Evolutionary conservation across 345 rosid species (phyloP).

Genomic region (Excoecaria cochinchinensis): DNA sequence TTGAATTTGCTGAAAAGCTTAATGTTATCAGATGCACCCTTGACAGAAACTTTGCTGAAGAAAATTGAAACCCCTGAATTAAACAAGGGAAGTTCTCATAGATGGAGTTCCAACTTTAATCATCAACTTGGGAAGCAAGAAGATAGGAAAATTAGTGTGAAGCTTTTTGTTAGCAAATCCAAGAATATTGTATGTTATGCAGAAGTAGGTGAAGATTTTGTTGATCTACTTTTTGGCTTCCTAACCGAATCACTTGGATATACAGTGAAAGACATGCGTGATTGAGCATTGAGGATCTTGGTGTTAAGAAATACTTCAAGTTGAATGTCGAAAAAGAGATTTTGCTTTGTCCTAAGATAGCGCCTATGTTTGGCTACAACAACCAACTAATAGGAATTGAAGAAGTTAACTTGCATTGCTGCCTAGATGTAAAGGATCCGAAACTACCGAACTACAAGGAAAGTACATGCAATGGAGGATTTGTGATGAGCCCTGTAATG

Average conservation of each 20-base stretch:
- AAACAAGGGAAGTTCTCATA: no score
- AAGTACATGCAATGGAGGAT: not conserved
- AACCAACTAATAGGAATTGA: not conserved
- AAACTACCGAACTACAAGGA: not conserved
- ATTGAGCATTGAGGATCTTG: not conserved
- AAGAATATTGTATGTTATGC: no score
- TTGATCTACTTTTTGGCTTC: no score
- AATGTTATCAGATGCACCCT: constrained; percentile 16
- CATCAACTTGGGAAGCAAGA: no score
- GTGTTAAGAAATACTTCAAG: not conserved
- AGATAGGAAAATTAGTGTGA: no score
- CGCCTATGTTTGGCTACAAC: constrained; percentile 1
- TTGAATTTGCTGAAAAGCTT: constrained; percentile 17
- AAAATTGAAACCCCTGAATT: not conserved
- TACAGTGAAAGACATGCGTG: no score
- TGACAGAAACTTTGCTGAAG: constrained; percentile 21
- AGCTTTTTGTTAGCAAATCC: no score
- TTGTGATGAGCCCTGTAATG: constrained; percentile 1
- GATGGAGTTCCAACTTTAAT: no score
- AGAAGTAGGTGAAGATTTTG: no score
- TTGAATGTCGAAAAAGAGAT: not conserved
- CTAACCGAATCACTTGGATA: no score
- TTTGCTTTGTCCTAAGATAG: constrained; percentile 8
- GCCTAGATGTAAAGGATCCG: not conserved
- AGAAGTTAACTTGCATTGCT: not conserved